These are phyloP conservation scores for Blastobotrys buckinghamii DNA, from an alignment of 1,139 yeast genomes.

Conservation along the genomic window DNA sequence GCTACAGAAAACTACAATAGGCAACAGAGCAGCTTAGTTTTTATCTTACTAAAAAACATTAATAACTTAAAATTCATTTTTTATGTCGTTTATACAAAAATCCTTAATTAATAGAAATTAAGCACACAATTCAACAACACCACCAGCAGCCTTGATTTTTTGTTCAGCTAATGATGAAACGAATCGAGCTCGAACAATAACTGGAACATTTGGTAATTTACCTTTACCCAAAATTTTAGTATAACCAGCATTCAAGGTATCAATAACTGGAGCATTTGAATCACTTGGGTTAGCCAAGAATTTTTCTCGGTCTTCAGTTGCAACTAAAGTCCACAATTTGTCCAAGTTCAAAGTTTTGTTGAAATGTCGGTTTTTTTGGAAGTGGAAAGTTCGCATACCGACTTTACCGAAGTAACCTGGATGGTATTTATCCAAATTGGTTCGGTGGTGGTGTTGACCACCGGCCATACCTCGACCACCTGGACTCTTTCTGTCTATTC, in stretches of 20 bases:
- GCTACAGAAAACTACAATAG: too few species aligned
- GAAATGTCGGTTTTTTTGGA: conserved; percentile 95
- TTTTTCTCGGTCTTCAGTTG: conserved; percentile 91
- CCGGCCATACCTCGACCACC: conserved; percentile 99
- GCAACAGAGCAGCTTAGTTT: too few species aligned
- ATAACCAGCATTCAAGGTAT: conserved; percentile 99
- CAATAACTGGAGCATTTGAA: conserved; percentile 97
- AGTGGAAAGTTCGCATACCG: conserved; percentile 99
- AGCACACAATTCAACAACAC: conserved; percentile 99
- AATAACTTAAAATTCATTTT: too few species aligned
- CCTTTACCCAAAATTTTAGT: conserved; percentile 99
- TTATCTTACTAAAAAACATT: too few species aligned
- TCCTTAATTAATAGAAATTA: conserved; percentile 32
- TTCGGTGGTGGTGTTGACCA: conserved; percentile 99
- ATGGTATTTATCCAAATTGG: conserved; percentile 78
- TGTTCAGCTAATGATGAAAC: conserved; percentile 99
- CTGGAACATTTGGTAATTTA: conserved; percentile 95
- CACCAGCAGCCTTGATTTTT: conserved; percentile 99
- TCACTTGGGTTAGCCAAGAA: conserved; percentile 80
- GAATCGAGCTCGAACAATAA: conserved; percentile 98
- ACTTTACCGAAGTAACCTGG: conserved; percentile 99
- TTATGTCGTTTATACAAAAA: too few species aligned
- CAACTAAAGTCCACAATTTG: conserved; percentile 97
- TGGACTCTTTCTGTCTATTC: conserved; percentile 92
- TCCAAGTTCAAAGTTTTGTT: conserved; percentile 97